Evolutionary conservation across 495 filamentous ascomycete species (phyloP).

Genomic region (Mytilinidion resinicola): DNA sequence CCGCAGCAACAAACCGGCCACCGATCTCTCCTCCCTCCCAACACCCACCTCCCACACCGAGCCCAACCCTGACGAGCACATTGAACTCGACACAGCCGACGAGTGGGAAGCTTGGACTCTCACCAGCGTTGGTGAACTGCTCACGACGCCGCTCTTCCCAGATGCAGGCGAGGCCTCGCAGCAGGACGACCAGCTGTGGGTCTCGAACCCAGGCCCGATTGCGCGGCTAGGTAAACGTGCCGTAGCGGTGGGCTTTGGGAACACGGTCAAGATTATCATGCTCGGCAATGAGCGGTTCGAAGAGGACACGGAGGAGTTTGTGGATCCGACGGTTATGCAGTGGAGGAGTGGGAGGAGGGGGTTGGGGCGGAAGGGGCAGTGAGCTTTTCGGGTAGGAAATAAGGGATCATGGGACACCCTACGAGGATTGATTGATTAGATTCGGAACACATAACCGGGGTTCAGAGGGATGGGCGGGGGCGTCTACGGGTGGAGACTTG

Average conservation of each 20-base stretch:
- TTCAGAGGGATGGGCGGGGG: no score
- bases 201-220: constrained; percentile 55
- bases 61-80: neutral
- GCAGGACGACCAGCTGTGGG: constrained; percentile 45
- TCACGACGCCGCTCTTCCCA: constrained; percentile 29
- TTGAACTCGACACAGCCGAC: constrained; percentile 2
- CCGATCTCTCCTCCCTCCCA: neutral
- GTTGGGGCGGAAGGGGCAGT: neutral
- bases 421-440: no score
- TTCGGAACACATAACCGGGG: no score
- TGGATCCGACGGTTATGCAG: neutral
- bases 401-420: no score
- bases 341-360: neutral
- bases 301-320: constrained; percentile 14
- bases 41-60: neutral
- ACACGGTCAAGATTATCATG: constrained; percentile 59
- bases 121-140: constrained; percentile 42
- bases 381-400: no score
- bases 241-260: constrained; percentile 60
- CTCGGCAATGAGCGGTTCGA: constrained; percentile 57
- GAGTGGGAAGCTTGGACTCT: constrained; percentile 65
- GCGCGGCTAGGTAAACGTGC: constrained; percentile 49
- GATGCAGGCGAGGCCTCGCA: neutral
- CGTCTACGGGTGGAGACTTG: no score
- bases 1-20: neutral